Evolutionary conservation across 495 filamentous ascomycete genomes (phyloP).

Genomic region (Mytilinidion resinicola): DNA sequence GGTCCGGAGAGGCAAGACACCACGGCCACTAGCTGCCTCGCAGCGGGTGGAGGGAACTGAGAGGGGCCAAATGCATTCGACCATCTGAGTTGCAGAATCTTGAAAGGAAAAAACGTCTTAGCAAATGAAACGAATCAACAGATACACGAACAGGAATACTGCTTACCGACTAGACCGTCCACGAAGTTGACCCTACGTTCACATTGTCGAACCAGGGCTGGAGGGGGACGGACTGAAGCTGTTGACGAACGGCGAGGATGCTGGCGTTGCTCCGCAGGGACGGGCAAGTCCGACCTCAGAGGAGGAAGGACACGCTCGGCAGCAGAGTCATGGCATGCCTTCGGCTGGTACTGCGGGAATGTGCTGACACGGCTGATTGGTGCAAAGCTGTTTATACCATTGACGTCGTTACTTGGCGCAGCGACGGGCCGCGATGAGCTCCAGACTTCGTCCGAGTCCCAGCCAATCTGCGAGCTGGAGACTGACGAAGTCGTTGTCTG

Average conservation of each 20-base stretch:
- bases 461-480: constrained; percentile 17
- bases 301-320: constrained; percentile 18
- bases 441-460: constrained; percentile 25
- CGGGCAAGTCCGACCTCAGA: constrained; percentile 21
- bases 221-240: constrained; percentile 57
- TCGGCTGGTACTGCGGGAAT: constrained; percentile 21
- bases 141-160: constrained; percentile 15
- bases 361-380: constrained; percentile 23
- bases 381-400: constrained; percentile 11
- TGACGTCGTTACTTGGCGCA: not conserved
- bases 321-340: constrained; percentile 17
- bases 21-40: constrained; percentile 45
- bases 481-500: constrained; percentile 44
- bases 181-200: constrained; percentile 95
- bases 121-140: constrained; percentile 21
- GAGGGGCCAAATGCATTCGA: constrained; percentile 94
- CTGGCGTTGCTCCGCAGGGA: constrained; percentile 60
- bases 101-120: constrained; percentile 36
- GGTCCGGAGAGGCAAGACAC: constrained; percentile 81
- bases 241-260: constrained; percentile 64
- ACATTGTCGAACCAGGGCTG: constrained; percentile 77
- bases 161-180: constrained; percentile 97
- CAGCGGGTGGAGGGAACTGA: constrained; percentile 52
- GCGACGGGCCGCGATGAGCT: constrained; percentile 5
- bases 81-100: constrained; percentile 97